Evolutionary conservation across 495 filamentous ascomycete genomes (phyloP), one percentile per base, ranked within the genome.

Genomic region (Penicillium pancosmium): DNA sequence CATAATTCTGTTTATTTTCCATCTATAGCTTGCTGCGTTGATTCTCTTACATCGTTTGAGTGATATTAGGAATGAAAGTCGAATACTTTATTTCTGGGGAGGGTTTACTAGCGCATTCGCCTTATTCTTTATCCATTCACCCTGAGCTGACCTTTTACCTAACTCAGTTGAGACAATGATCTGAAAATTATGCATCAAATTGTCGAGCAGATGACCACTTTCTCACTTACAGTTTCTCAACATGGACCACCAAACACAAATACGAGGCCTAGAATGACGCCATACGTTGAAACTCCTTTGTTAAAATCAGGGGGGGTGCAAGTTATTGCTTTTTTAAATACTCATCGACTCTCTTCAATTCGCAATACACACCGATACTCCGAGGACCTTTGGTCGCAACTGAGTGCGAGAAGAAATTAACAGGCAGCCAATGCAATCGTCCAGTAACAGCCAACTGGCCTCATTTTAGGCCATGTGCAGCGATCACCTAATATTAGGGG

Each of bases 391-490:
- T 15, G 19, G 10, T 48, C 46, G 46, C 46, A 27, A 27, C 8
- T 48, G 7, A 36, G n/a, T 21, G 16, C 13, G n/a, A 9, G 16
- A 44, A 44, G 16, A 44, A 9, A 16, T 16, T 44, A n/a, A 13
- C 15, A 53, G 15, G 16, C 23, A 18, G 5, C 57, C 40, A 61
- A 57, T 61, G 12, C 47, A 7, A 50, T 44, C 15, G 46, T 35
- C 18, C 15, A 38, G 16, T 16, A 40, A 11, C 13, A 27, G 10
- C 23, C 41, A 40, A 52, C 13, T 12, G 38, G 50, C 48, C 55
- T 50, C 55, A 50, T 25, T 47, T 53, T 38, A 23, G 43, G 43
- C 52, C 60, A 63, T 59, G 58, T 55, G 55, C 57, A 57, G 23
- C 43, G 16, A 31, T 50, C 40, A 34, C 46, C 54, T 36, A 11